Conservation (phyloP, 1,284 basidiomycete genomes). For the Heterobasidion parviporum region DNA sequence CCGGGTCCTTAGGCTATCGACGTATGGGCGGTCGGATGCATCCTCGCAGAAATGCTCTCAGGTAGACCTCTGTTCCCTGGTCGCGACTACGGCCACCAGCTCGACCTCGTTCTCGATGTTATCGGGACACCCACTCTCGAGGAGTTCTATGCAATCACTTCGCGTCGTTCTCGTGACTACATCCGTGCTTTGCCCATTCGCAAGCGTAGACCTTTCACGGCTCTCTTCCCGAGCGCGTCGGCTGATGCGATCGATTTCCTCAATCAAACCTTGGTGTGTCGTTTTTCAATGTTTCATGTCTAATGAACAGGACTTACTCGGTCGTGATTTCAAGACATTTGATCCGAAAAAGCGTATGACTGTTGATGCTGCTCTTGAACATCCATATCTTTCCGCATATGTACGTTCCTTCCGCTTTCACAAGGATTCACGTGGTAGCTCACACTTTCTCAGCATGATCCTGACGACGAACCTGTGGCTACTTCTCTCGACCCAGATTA, state of each 20-base stretch:
- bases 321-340: constrained; percentile 44
- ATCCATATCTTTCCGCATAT: constrained; percentile 61
- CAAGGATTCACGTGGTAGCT: too few species aligned
- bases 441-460: constrained; percentile 58
- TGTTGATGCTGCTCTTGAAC: constrained; percentile 78
- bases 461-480: constrained; percentile 76
- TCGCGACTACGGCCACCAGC: constrained; percentile 83
- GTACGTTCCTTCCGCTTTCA: constrained; percentile 26
- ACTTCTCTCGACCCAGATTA: constrained; percentile 72
- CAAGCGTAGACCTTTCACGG: constrained; percentile 51
- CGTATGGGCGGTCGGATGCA: constrained; percentile 85
- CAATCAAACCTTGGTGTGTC: constrained; percentile 65
- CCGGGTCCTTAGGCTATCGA: constrained; percentile 52
- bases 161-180: constrained; percentile 77
- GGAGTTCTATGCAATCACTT: constrained; percentile 84
- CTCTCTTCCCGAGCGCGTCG: constrained; percentile 63
- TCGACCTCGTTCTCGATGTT: constrained; percentile 82
- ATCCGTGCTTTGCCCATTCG: constrained; percentile 72
- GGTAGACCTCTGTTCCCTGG: constrained; percentile 82
- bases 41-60: constrained; percentile 80
- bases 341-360: constrained; percentile 84
- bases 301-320: constrained; percentile 1
- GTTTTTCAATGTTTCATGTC: constrained; percentile 3
- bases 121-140: constrained; percentile 82
- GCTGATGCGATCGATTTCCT: constrained; percentile 80